Evolutionary conservation across 208 protist genomes (phyloP).

Genomic region (Acanthamoeba lenticulata): DNA sequence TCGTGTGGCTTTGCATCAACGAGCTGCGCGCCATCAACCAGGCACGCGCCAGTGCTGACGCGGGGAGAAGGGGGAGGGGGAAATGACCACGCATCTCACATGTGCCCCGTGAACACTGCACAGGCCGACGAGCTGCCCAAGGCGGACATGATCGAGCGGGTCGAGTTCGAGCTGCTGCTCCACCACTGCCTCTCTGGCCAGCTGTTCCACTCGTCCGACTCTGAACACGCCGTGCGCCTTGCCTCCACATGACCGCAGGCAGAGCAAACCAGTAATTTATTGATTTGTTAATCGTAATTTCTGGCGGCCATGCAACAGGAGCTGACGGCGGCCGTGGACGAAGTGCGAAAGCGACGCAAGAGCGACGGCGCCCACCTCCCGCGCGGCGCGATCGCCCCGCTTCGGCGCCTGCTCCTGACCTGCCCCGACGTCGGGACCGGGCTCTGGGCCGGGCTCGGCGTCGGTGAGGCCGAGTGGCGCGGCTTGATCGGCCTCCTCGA

Average conservation of each 20-base stretch:
- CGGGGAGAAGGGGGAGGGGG: too few species aligned
- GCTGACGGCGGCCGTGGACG: neutral
- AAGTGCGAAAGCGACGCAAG: neutral
- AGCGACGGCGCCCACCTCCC: neutral
- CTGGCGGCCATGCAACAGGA: too few species aligned
- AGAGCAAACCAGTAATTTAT: neutral
- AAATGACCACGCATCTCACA: too few species aligned
- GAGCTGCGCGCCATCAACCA: neutral
- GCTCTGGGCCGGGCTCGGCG: neutral
- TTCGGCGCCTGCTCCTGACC: neutral
- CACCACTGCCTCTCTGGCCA: conserved; percentile 12
- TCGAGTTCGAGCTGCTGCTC: conserved; percentile 14
- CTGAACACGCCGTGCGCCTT: neutral
- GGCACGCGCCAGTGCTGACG: neutral
- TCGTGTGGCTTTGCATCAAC: conserved; percentile 19
- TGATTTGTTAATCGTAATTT: too few species aligned
- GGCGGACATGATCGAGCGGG: neutral
- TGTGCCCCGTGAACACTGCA: too few species aligned
- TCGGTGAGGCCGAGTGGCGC: neutral
- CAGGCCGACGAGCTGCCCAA: neutral
- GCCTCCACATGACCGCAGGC: neutral
- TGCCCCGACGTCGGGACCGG: neutral
- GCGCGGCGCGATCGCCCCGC: neutral
- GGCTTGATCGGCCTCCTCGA: neutral
- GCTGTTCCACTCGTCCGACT: neutral